Base-by-base conservation (phyloP, 352 stramenopile species). In the Blastocystis sp. region DNA sequence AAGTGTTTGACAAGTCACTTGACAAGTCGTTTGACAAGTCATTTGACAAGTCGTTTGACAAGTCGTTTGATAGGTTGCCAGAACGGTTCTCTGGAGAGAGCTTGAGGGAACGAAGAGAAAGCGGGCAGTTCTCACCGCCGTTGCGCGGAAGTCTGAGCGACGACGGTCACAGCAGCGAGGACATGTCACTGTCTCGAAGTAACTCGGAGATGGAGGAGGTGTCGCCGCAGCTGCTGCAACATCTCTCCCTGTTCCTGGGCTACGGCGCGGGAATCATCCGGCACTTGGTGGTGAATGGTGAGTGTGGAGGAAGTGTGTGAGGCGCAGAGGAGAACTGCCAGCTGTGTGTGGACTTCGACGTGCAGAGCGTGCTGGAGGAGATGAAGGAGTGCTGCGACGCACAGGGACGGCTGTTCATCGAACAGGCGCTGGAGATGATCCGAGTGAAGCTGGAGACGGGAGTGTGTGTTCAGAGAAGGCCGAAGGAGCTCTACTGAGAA, bases 261-360 rank as follows among this genome's bases (percentile, higher is more conserved):
- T 84, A 84, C 34, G 74, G 74, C 17, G 74, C 74, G 10, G 74
- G 74, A 11, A 53, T 40, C 19, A 67, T 84, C 66, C 48, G 74
- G 53, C 41, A 69, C 69, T 28, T 84, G 53, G 21, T 64, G 19
- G 48, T 38, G 41, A 53, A 67, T 52, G 74, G 74, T 84, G 48
- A 21, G 19, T 34, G n/a, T 21, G 17, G 56, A 1, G n/a, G 17
- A 19, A 10, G 41, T 19, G 74, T 2, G 28, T 84, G 38, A 84
- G 11, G 56, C 4, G n/a, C 65, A 84, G 74, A 84, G 28, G 74
- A 70, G 34, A 84, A 84, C 21, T 67, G 74, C 34, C 34, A 69
- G 7, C 7, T 84, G 40, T 67, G 65, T 1, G 23, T 84, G 2
- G 56, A 84, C 9, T 48, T 70, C 17, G 61, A 48, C n/a, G 74